A percentile compares a stretch with the other conserved stretches of the same genome.
Evolutionary conservation across 2,329 filamentous ascomycete species (phyloP).

Genomic region (Fusarium staphyleae): DNA sequence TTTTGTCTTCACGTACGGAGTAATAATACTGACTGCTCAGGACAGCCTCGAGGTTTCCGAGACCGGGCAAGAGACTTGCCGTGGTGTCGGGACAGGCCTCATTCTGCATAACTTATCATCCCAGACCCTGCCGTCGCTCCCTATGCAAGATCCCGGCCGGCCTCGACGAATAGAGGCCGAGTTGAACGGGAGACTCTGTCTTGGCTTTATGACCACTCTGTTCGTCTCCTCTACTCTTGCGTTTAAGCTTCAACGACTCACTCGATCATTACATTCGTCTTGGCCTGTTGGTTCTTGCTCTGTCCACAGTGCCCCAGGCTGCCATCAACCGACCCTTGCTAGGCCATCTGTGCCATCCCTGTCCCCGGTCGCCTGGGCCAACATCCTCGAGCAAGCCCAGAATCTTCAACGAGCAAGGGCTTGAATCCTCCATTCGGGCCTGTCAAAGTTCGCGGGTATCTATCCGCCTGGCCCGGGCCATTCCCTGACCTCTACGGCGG

Average conservation of each 20-base stretch:
- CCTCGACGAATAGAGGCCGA: not conserved
- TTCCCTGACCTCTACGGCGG: not conserved
- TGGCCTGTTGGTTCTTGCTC: not conserved
- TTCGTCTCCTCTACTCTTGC: not conserved
- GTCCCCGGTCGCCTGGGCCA: conserved; percentile 13
- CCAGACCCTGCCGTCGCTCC: not conserved
- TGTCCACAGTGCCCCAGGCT: conserved; percentile 8
- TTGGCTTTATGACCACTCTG: not conserved
- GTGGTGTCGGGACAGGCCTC: not conserved
- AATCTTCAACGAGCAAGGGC: not conserved
- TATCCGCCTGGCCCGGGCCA: conserved; percentile 32
- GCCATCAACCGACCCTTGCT: conserved; percentile 8
- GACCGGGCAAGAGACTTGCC: conserved; percentile 1
- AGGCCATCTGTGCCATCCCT: conserved; percentile 16
- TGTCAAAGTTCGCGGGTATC: conserved; percentile 37
- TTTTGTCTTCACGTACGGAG: too few species aligned
- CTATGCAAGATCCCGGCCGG: conserved; percentile 6
- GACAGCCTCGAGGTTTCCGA: too few species aligned
- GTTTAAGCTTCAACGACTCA: conserved; percentile 9
- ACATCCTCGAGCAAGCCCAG: conserved; percentile 8
- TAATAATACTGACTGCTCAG: too few species aligned
- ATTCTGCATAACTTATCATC: conserved; percentile 1
- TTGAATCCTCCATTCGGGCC: conserved; percentile 9
- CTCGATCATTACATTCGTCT: conserved; percentile 4
- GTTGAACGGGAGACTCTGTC: not conserved